phyloP scores from a whole-genome alignment of 352 stramenopile genomes.

The Phytophthora pluvialis region DNA sequence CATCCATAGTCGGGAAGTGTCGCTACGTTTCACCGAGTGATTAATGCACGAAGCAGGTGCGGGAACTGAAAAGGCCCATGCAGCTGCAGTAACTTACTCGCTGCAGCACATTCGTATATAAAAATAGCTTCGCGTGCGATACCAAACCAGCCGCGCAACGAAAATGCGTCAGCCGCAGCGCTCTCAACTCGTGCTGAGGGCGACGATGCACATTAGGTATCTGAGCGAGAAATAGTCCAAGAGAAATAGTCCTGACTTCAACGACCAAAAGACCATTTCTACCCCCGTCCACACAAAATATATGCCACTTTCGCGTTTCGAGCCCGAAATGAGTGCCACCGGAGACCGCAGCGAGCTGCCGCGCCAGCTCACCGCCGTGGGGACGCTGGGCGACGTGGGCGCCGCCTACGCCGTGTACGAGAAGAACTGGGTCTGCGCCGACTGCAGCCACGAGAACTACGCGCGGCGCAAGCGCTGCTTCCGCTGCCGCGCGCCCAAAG shows the following conservation, averaged over 20 bases:
- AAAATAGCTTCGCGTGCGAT: no score
- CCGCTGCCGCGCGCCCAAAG: conserved; percentile 84
- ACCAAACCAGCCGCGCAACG: no score
- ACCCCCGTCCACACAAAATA: conserved; percentile 1
- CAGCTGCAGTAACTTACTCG: no score
- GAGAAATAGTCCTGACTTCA: conserved; percentile 17
- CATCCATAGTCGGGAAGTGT: no score
- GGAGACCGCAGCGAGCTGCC: conserved; percentile 38
- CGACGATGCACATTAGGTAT: no score
- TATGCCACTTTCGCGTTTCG: background rate
- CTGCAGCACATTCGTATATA: no score
- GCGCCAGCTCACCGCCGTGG: conserved; percentile 75
- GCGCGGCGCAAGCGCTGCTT: conserved; percentile 74
- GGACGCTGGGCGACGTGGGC: conserved; percentile 82
- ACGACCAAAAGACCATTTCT: conserved; percentile 16
- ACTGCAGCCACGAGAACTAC: conserved; percentile 91
- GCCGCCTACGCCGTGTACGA: conserved; percentile 91
- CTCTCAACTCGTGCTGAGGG: no score
- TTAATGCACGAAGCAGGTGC: no score
- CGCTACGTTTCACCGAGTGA: no score
- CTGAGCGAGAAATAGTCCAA: no score
- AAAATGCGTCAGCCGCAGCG: no score
- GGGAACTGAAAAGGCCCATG: no score
- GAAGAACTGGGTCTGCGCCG: conserved; percentile 88
- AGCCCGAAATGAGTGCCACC: conserved; percentile 11